These are phyloP conservation scores for Coemansia sp. DNA, from an alignment of 192 early-diverging fungal genomes.

Conservation along the genomic window DNA sequence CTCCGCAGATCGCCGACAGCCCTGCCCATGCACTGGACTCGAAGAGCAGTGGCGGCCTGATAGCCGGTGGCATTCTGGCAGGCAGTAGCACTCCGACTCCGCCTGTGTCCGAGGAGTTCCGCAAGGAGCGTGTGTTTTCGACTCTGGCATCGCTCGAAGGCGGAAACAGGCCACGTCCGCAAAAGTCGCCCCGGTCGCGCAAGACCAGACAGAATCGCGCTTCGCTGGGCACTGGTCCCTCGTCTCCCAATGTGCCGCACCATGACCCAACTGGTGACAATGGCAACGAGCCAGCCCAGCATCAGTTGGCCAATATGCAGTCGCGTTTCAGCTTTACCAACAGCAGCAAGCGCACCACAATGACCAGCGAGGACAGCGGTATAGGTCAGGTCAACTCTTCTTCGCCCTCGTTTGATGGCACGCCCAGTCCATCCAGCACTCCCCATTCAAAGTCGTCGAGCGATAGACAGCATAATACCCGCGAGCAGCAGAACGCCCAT, in stretches of 20 bases:
- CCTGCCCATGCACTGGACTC: conserved; percentile 25
- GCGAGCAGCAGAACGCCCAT: not conserved
- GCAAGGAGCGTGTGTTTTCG: conserved; percentile 18
- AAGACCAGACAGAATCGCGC: conserved; percentile 28
- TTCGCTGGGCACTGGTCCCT: conserved; percentile 4
- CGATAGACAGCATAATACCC: not conserved
- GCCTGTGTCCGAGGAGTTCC: conserved; percentile 8
- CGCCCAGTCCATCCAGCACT: no score
- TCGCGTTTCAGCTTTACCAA: conserved; percentile 1
- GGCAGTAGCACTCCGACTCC: not conserved
- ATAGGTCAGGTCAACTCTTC: not conserved
- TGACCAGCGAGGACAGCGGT: not conserved
- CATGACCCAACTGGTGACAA: not conserved
- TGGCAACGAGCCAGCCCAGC: no score
- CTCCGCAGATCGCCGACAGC: conserved; percentile 18
- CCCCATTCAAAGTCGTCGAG: not conserved
- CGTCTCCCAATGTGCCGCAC: conserved; percentile 8
- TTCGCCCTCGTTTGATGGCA: no score
- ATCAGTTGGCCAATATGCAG: not conserved
- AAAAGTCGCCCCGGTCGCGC: conserved; percentile 12
- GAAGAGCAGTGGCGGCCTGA: conserved; percentile 40
- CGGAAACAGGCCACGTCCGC: not conserved
- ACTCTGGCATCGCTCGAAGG: conserved; percentile 34
- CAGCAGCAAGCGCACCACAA: conserved; percentile 6
- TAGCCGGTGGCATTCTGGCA: not conserved